A percentile compares a stretch with the other conserved stretches of the same genome.
Evolutionary conservation across 352 stramenopile species (phyloP).

Genomic region (Globisporangium middletonii): DNA sequence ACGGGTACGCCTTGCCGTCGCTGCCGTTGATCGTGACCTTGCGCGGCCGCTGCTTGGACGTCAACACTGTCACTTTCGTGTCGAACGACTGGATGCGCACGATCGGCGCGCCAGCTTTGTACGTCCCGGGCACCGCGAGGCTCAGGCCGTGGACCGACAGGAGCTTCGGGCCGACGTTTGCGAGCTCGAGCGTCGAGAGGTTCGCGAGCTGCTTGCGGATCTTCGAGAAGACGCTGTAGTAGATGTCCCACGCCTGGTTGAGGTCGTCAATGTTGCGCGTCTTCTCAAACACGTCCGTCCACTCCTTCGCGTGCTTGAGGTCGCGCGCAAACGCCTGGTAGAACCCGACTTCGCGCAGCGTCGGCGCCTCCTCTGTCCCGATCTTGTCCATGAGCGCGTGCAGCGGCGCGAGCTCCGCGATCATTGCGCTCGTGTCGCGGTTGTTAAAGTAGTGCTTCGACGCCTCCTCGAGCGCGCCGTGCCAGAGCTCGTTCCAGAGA

Average conservation of each 20-base stretch:
- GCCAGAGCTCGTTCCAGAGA: conserved; percentile 99
- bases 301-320: conserved; percentile 82
- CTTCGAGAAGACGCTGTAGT: conserved; percentile 98
- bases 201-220: conserved; percentile 92
- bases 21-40: conserved; percentile 98
- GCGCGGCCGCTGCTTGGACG: conserved; percentile 98
- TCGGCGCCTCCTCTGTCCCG: conserved; percentile 68
- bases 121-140: conserved; percentile 94
- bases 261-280: conserved; percentile 78
- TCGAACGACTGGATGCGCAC: conserved; percentile 92
- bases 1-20: conserved; percentile 98
- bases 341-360: conserved; percentile 79
- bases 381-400: conserved; percentile 89
- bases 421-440: conserved; percentile 95
- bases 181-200: conserved; percentile 95
- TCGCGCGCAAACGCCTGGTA: conserved; percentile 92
- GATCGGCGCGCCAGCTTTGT: conserved; percentile 81
- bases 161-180: conserved; percentile 95
- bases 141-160: conserved; percentile 92
- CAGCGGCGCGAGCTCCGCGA: conserved; percentile 93
- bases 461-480: conserved; percentile 96
- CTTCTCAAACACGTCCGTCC: conserved; percentile 73
- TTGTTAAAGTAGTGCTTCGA: conserved; percentile 97
- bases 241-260: conserved; percentile 97
- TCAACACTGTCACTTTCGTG: conserved; percentile 94